phyloP scores from a whole-genome alignment of 2,329 filamentous ascomycete species.

The Lasiodiplodia theobromae region DNA sequence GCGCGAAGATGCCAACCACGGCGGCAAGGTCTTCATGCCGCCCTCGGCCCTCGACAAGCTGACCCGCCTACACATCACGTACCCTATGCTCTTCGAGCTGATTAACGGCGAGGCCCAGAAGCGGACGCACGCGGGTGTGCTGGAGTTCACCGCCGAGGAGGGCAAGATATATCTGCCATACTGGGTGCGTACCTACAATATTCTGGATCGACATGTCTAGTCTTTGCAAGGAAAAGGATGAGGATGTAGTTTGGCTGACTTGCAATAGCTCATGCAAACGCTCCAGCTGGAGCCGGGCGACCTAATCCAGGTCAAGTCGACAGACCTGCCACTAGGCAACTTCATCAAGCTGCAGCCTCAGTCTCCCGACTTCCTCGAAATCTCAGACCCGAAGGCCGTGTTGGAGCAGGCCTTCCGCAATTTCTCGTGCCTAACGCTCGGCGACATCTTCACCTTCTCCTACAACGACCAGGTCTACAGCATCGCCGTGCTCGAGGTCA shows the following conservation, averaged over 20 bases:
- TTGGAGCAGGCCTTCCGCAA: slow-evolving; percentile 96
- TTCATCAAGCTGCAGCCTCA: slow-evolving; percentile 98
- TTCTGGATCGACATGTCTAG: too few relatives aligned
- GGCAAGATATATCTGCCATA: slow-evolving; percentile 94
- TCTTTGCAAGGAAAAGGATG: background rate
- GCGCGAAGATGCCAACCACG: slow-evolving; percentile 88
- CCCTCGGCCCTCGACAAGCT: slow-evolving; percentile 96
- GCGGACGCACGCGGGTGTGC: slow-evolving; percentile 89
- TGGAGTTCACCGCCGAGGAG: slow-evolving; percentile 98
- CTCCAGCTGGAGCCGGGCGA: slow-evolving; percentile 89
- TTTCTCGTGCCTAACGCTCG: slow-evolving; percentile 91
- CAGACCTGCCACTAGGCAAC: slow-evolving; percentile 85
- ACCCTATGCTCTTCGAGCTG: slow-evolving; percentile 96
- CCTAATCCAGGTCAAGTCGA: slow-evolving; percentile 93
- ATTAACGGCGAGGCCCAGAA: slow-evolving; percentile 75
- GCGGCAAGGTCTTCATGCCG: slow-evolving; percentile 97
- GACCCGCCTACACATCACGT: slow-evolving; percentile 93
- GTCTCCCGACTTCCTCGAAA: slow-evolving; percentile 91
- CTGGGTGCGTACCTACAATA: slow-evolving; percentile 69
- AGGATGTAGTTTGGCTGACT: slow-evolving; percentile 32
- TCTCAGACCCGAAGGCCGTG: slow-evolving; percentile 95
- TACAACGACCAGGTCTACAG: slow-evolving; percentile 96
- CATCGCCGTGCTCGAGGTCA: slow-evolving; percentile 91
- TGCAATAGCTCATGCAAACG: slow-evolving; percentile 85
- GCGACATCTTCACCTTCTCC: slow-evolving; percentile 92